These are phyloP conservation scores for Leccinum subgranulosum DNA, from an alignment of 768 basidiomycete species.

Conservation along the genomic window DNA sequence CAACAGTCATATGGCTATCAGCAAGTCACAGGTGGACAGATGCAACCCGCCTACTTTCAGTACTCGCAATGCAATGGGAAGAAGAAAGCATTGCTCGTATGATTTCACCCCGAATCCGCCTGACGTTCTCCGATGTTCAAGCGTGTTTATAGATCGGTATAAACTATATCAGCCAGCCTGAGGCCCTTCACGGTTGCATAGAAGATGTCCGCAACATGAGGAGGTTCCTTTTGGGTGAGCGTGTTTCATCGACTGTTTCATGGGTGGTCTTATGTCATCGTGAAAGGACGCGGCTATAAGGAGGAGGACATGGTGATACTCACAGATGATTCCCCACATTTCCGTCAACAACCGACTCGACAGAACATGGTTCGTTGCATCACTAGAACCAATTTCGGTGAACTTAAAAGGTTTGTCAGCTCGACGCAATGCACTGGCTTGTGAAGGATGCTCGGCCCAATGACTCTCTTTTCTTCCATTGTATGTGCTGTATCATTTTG, in stretches of 20 bases:
- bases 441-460: slow-evolving; percentile 50
- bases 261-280: neutral
- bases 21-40: slow-evolving; percentile 43
- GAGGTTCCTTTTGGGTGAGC: slow-evolving; percentile 69
- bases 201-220: slow-evolving; percentile 82
- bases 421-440: slow-evolving; percentile 24
- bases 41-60: slow-evolving; percentile 67
- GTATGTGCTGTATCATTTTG: slow-evolving; percentile 36
- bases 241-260: neutral
- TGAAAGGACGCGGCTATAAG: slow-evolving; percentile 50
- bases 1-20: slow-evolving; percentile 65
- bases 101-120: slow-evolving; percentile 23
- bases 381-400: neutral
- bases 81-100: slow-evolving; percentile 84
- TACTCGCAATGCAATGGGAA: slow-evolving; percentile 88
- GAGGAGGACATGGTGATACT: slow-evolving; percentile 82
- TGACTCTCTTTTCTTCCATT: slow-evolving; percentile 90
- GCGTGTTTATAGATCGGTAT: slow-evolving; percentile 68
- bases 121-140: neutral
- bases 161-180: slow-evolving; percentile 70
- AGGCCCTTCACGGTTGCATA: slow-evolving; percentile 80
- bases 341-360: slow-evolving; percentile 66
- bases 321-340: slow-evolving; percentile 68
- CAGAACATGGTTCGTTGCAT: slow-evolving; percentile 68
- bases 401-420: slow-evolving; percentile 31